phyloP scores from a whole-genome alignment of 2,329 filamentous ascomycete genomes.

The Cytospora chrysosperma region DNA sequence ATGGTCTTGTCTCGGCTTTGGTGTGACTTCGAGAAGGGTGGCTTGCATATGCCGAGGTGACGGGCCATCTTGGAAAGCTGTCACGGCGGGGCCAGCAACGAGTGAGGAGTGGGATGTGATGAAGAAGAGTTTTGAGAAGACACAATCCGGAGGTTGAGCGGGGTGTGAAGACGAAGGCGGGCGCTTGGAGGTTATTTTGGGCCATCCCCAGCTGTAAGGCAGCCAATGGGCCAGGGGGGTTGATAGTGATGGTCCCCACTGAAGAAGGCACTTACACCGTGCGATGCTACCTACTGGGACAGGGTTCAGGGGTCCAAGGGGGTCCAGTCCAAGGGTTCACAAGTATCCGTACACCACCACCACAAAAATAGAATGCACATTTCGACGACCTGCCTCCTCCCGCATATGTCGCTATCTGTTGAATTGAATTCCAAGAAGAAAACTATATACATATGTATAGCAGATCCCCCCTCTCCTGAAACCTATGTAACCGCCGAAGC shows the following conservation, averaged over 20 bases:
- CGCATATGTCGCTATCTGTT: too few species aligned
- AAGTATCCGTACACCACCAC: too few species aligned
- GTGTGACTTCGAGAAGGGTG: slow-evolving; percentile 10
- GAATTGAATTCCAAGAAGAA: too few species aligned
- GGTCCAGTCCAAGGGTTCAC: too few species aligned
- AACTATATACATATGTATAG: neutral
- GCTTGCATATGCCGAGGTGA: slow-evolving; percentile 5
- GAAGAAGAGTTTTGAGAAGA: neutral
- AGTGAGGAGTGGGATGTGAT: neutral
- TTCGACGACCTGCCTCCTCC: too few species aligned
- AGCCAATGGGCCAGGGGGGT: slow-evolving; percentile 3
- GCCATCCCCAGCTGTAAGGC: neutral
- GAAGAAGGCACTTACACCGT: neutral
- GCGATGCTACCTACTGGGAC: too few species aligned
- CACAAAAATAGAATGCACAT: too few species aligned
- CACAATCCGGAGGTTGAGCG: neutral
- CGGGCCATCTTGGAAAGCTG: neutral
- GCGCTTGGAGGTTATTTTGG: slow-evolving; percentile 15
- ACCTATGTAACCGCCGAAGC: neutral
- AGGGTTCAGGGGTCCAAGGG: neutral
- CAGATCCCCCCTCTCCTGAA: neutral
- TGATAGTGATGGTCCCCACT: neutral
- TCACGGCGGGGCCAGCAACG: slow-evolving; percentile 1
- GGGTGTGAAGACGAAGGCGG: slow-evolving; percentile 11
- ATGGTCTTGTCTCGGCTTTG: neutral